Percentiles rank a stretch among this genome's conserved stretches.
Conservation (phyloP, 164 flowering plant genomes). For the Protea cynaroides region DNA sequence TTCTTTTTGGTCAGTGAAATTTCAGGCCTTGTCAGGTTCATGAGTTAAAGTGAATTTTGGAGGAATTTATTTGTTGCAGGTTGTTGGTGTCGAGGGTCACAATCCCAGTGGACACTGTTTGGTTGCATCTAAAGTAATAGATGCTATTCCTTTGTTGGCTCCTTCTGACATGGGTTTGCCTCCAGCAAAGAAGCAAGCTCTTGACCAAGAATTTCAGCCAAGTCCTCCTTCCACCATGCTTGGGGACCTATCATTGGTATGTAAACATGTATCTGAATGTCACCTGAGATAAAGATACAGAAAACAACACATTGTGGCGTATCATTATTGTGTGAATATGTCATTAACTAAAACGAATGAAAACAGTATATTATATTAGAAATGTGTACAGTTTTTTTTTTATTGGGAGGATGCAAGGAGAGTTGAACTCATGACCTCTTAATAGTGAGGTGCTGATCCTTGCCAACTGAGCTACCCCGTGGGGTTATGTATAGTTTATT, state of each 20-base stretch:
- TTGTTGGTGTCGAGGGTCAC: conserved; percentile 81
- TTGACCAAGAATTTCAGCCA: conserved; percentile 39
- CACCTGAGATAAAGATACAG: neutral
- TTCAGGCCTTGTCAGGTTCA: neutral
- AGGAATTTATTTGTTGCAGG: conserved; percentile 30
- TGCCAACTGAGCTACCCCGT: too few species aligned
- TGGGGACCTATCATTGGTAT: conserved; percentile 60
- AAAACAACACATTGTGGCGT: neutral
- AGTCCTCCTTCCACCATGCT: conserved; percentile 14
- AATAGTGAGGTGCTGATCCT: too few species aligned
- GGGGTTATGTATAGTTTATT: too few species aligned
- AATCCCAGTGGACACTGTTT: conserved; percentile 98
- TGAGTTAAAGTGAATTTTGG: neutral
- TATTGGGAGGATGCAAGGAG: too few species aligned
- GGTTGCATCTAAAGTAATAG: conserved; percentile 68
- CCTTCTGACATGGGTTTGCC: conserved; percentile 30
- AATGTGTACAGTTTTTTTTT: too few species aligned
- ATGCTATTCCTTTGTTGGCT: conserved; percentile 46
- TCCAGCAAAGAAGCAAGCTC: conserved; percentile 75
- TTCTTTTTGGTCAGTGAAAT: neutral
- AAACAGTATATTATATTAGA: neutral
- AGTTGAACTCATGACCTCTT: too few species aligned
- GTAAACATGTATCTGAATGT: conserved; percentile 12
- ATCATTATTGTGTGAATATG: neutral
- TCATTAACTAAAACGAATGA: neutral